phyloP scores from a whole-genome alignment of 2,329 filamentous ascomycete species.

The Cytospora paraplurivora region DNA sequence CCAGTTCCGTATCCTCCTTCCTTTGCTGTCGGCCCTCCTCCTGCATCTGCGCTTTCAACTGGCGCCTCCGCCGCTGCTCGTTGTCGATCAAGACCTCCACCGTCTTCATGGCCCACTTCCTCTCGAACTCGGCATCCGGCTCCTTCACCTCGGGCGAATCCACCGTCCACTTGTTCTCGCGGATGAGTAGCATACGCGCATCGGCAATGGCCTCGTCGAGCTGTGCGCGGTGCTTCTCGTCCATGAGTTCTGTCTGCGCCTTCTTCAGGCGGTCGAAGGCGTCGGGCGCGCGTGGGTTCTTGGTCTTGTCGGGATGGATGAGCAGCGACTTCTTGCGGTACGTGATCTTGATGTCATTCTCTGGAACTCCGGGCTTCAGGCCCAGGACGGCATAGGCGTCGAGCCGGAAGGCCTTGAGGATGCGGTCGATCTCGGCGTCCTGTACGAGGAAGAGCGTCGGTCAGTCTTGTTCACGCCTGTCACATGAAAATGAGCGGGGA shows the following conservation, averaged over 20 bases:
- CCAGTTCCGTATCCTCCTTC: slow-evolving; percentile 81
- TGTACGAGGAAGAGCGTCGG: slow-evolving; percentile 39
- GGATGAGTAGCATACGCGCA: slow-evolving; percentile 90
- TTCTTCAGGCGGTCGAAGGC: slow-evolving; percentile 97
- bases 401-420: slow-evolving; percentile 83
- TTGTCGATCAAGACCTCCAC: slow-evolving; percentile 90
- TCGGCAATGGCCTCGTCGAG: slow-evolving; percentile 96
- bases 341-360: slow-evolving; percentile 90
- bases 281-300: slow-evolving; percentile 86
- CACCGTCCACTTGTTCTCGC: slow-evolving; percentile 89
- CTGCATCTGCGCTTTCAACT: slow-evolving; percentile 92
- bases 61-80: slow-evolving; percentile 79
- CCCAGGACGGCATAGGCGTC: slow-evolving; percentile 88
- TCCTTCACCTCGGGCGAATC: slow-evolving; percentile 87
- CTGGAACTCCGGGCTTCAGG: slow-evolving; percentile 90
- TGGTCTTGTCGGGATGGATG: slow-evolving; percentile 97
- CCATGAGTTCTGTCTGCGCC: slow-evolving; percentile 85
- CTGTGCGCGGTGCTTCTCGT: slow-evolving; percentile 84
- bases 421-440: slow-evolving; percentile 95
- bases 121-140: slow-evolving; percentile 67
- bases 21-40: slow-evolving; percentile 91
- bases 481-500: background rate
- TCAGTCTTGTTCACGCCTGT: background rate
- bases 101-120: slow-evolving; percentile 87
- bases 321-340: slow-evolving; percentile 99